These are phyloP conservation scores for Rhododendron kiyosumense DNA, from an alignment of 148 eudicot genomes.

Conservation along the genomic window DNA sequence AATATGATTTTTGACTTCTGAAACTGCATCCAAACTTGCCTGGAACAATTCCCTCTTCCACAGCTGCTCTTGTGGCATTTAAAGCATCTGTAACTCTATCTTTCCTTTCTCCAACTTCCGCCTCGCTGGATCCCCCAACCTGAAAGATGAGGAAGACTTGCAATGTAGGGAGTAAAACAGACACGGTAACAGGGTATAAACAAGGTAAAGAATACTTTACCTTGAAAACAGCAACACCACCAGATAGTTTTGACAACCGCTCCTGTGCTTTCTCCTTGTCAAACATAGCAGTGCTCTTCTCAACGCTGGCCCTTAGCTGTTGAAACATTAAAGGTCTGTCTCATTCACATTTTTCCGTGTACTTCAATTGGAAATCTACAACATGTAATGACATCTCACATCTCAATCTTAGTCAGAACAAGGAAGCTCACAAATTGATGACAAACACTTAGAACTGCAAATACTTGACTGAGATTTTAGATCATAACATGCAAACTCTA, in stretches of 20 bases:
- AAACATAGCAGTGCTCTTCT: constrained; percentile 69
- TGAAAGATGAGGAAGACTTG: constrained; percentile 19
- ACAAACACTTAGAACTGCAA: not conserved
- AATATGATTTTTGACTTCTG: not conserved
- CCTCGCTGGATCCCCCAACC: constrained; percentile 91
- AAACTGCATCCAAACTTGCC: constrained; percentile 31
- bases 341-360: not conserved
- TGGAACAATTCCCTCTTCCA: constrained; percentile 92
- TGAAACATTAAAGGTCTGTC: constrained; percentile 11
- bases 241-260: constrained; percentile 65
- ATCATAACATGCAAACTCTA: not conserved
- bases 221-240: constrained; percentile 97
- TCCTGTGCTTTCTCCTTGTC: constrained; percentile 94
- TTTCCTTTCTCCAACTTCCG: constrained; percentile 92
- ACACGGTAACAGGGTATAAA: not conserved
- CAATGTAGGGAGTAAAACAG: not conserved
- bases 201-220: constrained; percentile 28
- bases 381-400: not conserved
- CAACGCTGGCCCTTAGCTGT: constrained; percentile 71
- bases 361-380: not conserved
- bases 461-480: not conserved
- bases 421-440: not conserved
- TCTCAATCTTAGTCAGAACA: not conserved
- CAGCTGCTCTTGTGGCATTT: constrained; percentile 94
- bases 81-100: constrained; percentile 94